A percentile compares a stretch with the other conserved stretches of the same genome.
Evolutionary conservation across 441 rosid genomes (phyloP).

Genomic region (Gossypium gossypioides): DNA sequence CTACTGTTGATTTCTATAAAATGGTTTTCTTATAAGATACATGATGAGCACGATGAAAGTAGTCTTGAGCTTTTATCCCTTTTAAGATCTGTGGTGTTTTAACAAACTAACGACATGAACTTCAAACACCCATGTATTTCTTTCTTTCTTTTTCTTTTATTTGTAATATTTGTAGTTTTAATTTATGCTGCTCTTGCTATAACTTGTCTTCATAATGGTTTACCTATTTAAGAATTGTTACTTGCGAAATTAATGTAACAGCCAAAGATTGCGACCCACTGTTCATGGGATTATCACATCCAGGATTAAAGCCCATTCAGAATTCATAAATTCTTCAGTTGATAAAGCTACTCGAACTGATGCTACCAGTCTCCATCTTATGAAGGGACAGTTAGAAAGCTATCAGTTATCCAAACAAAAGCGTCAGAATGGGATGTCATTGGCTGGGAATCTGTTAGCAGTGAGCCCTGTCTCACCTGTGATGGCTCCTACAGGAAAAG

Average conservation of each 20-base stretch:
- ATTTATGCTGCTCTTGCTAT: slow-evolving; percentile 9
- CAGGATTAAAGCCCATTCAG: slow-evolving; percentile 72
- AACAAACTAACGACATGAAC: slow-evolving; percentile 8
- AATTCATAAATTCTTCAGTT: slow-evolving; percentile 46
- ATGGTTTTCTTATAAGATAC: not conserved
- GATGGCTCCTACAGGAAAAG: slow-evolving; percentile 97
- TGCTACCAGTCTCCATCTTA: slow-evolving; percentile 36
- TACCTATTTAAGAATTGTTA: slow-evolving; percentile 15
- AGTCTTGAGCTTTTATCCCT: not conserved
- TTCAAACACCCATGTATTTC: slow-evolving; percentile 1
- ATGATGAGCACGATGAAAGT: not conserved
- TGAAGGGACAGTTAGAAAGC: slow-evolving; percentile 63
- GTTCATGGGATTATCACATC: slow-evolving; percentile 85
- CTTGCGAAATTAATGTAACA: slow-evolving; percentile 28
- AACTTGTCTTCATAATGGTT: slow-evolving; percentile 9
- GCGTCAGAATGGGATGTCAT: slow-evolving; percentile 67
- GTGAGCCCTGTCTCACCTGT: slow-evolving; percentile 92
- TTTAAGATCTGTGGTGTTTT: slow-evolving; percentile 5
- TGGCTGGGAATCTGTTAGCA: slow-evolving; percentile 58
- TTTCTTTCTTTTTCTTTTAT: not conserved
- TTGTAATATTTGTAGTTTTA: not conserved
- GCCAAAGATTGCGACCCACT: slow-evolving; percentile 91
- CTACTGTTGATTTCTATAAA: not conserved
- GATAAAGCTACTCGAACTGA: slow-evolving; percentile 44
- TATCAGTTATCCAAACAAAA: slow-evolving; percentile 63